Base-by-base conservation (phyloP, 2,329 filamentous ascomycete genomes). In the Sporothrix schenckii region DNA sequence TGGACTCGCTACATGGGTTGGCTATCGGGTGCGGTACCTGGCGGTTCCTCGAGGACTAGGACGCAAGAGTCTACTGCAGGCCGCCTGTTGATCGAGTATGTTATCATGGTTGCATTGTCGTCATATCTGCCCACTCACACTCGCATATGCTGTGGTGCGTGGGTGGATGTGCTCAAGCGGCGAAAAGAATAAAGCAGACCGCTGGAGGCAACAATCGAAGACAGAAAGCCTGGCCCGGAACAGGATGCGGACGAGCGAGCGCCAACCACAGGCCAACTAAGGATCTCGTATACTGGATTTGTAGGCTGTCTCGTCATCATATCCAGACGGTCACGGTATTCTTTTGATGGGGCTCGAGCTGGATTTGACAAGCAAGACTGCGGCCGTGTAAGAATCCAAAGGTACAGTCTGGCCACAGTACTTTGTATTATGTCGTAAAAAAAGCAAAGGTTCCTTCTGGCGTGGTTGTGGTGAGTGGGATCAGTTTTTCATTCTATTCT, bases 21-120 rank as follows among this genome's bases (percentile, higher is more conserved):
- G 53, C 44, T n/a, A 14, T 63, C 27, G 56, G 19, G 53, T 53
- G 56, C 67, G 56, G 67, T 69, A 54, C 67, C 67, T 69, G 67
- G 56, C 53, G 67, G 67, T 69, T 69, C 67, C 56, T 69, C 47
- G 53, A 47, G 39, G 39, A n/a, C 11, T 13, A 27, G 47, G 9
- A 21, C 5, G 19, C 27, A 16, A 10, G 24, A 65, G 44, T 49
- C 21, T 53, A 30, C 49, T 67, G 47, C 11, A 21, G 65, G 50
- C n/a, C 10, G 50, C 13, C 13, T 56, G 49, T 58, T 24, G n/a
- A 19, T n/a, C 21, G 7, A 24, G 39, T 30, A 4, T 63, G n/a
- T 44, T 10, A 11, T 60, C 16, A 21, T 61, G 58, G 34, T 44
- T 47, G 34, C 27, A 5, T 30, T 24, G 21, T 39, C n/a, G 61